phyloP scores from a whole-genome alignment of 2,329 filamentous ascomycete species.

The Aspergillus uvarum region DNA sequence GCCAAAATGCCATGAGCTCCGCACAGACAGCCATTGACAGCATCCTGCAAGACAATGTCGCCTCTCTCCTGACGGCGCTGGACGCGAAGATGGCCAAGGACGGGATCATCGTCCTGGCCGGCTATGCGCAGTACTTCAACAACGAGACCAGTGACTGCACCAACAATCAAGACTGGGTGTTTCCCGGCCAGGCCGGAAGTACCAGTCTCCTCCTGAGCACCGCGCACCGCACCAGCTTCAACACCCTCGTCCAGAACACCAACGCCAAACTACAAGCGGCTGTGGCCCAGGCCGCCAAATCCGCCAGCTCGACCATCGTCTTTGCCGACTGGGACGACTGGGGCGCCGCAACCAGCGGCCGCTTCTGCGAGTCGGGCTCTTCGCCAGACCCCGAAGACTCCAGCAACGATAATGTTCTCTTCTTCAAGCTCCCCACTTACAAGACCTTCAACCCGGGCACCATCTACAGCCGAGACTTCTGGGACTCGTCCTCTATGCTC shows the following conservation, averaged over 20 bases:
- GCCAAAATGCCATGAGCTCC: too few relatives aligned
- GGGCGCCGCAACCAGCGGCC: conserved; percentile 25
- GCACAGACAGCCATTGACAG: too few relatives aligned
- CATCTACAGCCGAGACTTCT: neutral
- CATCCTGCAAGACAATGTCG: neutral
- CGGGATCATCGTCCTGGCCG: neutral
- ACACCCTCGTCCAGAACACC: neutral
- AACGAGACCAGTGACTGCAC: conserved; percentile 1
- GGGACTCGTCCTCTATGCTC: too few relatives aligned
- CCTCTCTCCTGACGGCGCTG: neutral
- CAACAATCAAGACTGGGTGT: neutral
- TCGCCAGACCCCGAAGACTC: conserved; percentile 27
- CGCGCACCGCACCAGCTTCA: neutral
- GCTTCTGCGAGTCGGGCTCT: conserved; percentile 29
- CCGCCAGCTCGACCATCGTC: conserved; percentile 12
- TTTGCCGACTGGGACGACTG: conserved; percentile 33
- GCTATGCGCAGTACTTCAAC: conserved; percentile 14
- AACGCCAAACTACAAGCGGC: too few relatives aligned
- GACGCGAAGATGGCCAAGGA: neutral
- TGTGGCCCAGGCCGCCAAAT: neutral
- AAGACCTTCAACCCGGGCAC: too few relatives aligned
- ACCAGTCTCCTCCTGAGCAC: neutral
- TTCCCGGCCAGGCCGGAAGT: neutral
- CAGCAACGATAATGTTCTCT: conserved; percentile 31
- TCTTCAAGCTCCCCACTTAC: too few relatives aligned